Evolutionary conservation across 305 asterid genomes (phyloP).

Genomic region (Coffea humblotiana): DNA sequence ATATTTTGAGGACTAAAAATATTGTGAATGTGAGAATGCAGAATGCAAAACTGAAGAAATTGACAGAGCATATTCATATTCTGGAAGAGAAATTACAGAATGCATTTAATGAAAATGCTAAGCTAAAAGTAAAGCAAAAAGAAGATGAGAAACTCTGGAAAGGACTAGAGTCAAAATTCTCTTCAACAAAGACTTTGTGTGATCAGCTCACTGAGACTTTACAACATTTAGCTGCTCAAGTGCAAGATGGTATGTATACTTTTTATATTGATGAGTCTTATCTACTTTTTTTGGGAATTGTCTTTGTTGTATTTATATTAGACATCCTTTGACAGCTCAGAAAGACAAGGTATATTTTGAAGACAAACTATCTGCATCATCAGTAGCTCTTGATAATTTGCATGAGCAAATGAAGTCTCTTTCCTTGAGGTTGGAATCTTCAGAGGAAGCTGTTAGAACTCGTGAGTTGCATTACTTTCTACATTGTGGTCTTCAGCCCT

Average conservation of each 20-base stretch:
- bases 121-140: slow-evolving; percentile 79
- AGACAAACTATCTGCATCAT: slow-evolving; percentile 73
- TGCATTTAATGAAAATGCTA: slow-evolving; percentile 86
- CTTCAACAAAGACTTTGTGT: slow-evolving; percentile 72
- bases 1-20: slow-evolving; percentile 2
- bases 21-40: slow-evolving; percentile 28
- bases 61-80: slow-evolving; percentile 57
- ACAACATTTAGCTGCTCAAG: slow-evolving; percentile 68
- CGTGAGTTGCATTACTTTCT: slow-evolving; percentile 47
- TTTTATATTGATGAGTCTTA: slow-evolving; percentile 11
- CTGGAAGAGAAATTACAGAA: slow-evolving; percentile 88
- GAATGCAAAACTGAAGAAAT: slow-evolving; percentile 85
- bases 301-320: slow-evolving; percentile 26
- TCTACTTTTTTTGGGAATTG: slow-evolving; percentile 15
- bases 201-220: slow-evolving; percentile 78
- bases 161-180: slow-evolving; percentile 85
- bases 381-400: slow-evolving; percentile 66
- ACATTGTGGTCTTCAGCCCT: neutral
- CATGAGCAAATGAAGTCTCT: slow-evolving; percentile 62
- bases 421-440: slow-evolving; percentile 67
- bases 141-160: slow-evolving; percentile 95
- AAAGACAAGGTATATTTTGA: slow-evolving; percentile 71
- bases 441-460: slow-evolving; percentile 62
- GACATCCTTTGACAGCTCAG: slow-evolving; percentile 61
- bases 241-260: slow-evolving; percentile 64